Base-by-base conservation (phyloP, 2,329 filamentous ascomycete genomes). In the Pyrenophora tritici-repentis region DNA sequence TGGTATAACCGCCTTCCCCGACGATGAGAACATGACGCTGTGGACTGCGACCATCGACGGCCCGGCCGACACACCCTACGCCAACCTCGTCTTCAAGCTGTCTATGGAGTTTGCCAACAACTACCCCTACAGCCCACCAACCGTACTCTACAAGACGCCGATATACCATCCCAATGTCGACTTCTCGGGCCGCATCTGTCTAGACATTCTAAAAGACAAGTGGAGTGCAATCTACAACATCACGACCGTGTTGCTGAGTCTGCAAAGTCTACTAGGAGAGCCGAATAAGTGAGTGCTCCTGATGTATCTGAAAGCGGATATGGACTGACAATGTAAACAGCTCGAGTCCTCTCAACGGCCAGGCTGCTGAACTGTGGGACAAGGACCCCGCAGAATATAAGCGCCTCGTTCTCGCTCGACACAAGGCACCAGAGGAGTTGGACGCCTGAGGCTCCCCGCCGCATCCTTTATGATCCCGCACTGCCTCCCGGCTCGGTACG, bases 91-190 rank as follows among this genome's bases (percentile, higher is more conserved):
- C 40, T 88, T 99, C 78, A 97, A 97, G 80, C 89, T 99, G 62
- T 88, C 86, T 63, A 93, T 99, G 73, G 82, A 86, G 40, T 99
- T 97, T 76, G 91, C 93, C 7, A 80, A 84, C 65, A 96, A 93
- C 78, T 99, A 99, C 73, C 94, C 94, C 8, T 97, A 97, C 74
- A 84, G 87, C 1, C 85, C 94, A 17, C 94, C 94, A 0, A 91
- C 88, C 2, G 94, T 99, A 14, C 83, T 96, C 53, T 99, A 97
- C 86, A 96, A 92, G 80, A 99, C 95, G 6, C 94, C 94, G 32
- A 97, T 99, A 77, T 99, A 97, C 81, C 94, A 99, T 76, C 94
- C 94, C 46, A 99, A 99, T 67, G 90, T 99, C 65, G 94, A 99
- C 78, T 97, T 99, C 79, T 92, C 89, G 3, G 94, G 94, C 34